phyloP scores from a whole-genome alignment of 805 yeast species.

The Candida koratica region DNA sequence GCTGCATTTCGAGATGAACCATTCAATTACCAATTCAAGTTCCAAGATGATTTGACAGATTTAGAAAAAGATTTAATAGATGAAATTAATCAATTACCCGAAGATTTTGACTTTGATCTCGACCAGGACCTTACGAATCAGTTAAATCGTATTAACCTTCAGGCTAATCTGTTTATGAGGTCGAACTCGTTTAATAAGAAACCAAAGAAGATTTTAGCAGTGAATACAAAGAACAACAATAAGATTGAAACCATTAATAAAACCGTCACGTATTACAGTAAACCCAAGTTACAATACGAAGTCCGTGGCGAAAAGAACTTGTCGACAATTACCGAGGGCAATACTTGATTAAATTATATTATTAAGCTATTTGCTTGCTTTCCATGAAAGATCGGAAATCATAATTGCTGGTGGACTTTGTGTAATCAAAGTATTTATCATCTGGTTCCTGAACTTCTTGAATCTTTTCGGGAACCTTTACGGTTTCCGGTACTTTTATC shows the following conservation, averaged over 20 bases:
- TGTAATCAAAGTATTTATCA: conserved; percentile 34
- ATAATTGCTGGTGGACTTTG: conserved; percentile 21
- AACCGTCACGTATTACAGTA: conserved; percentile 40
- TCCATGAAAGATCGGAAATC: conserved; percentile 33
- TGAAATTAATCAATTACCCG: conserved; percentile 35
- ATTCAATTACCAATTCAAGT: conserved; percentile 5
- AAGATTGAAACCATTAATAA: conserved; percentile 36
- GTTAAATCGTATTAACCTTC: conserved; percentile 18
- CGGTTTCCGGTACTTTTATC: conserved; percentile 9
- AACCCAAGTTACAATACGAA: conserved; percentile 1
- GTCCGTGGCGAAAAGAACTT: background rate
- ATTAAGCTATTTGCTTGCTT: no score
- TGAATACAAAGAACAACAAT: conserved; percentile 16
- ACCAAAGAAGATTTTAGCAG: conserved; percentile 29
- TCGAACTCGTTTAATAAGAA: conserved; percentile 39
- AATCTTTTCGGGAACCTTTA: conserved; percentile 11
- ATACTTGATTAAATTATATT: no score
- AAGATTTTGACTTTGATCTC: conserved; percentile 35
- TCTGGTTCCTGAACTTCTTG: conserved; percentile 6
- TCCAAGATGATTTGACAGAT: conserved; percentile 12
- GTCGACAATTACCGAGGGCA: conserved; percentile 4
- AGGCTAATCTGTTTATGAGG: conserved; percentile 20
- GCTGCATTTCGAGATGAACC: background rate
- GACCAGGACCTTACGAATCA: conserved; percentile 12
- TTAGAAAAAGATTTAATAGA: conserved; percentile 31